Conservation (phyloP, 2,329 filamentous ascomycete species). For the Thermothelomyces thermophilus region DNA sequence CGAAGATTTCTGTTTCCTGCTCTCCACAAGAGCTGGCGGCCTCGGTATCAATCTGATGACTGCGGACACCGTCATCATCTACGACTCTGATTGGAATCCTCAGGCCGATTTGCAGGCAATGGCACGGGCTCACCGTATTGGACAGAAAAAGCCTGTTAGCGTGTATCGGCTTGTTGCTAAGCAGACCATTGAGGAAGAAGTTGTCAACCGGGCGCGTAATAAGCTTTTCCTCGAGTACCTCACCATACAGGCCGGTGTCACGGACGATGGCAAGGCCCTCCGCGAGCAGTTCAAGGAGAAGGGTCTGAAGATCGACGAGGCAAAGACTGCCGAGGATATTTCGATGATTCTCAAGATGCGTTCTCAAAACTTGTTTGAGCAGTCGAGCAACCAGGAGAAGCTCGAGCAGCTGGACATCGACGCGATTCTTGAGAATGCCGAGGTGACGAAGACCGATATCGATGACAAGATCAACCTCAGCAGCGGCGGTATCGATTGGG, state of each 20-base stretch:
- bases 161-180: constrained; percentile 96
- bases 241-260: constrained; percentile 94
- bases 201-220: constrained; percentile 90
- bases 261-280: constrained; percentile 82
- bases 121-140: constrained; percentile 96
- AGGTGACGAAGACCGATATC: constrained; percentile 93
- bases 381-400: constrained; percentile 92
- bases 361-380: constrained; percentile 99
- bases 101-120: constrained; percentile 97
- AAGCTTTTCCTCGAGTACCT: constrained; percentile 97
- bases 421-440: constrained; percentile 90
- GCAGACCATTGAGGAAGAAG: constrained; percentile 96
- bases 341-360: constrained; percentile 94
- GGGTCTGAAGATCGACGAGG: constrained; percentile 66
- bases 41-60: constrained; percentile 99
- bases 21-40: constrained; percentile 92
- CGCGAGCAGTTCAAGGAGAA: constrained; percentile 72
- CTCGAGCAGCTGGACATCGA: constrained; percentile 97
- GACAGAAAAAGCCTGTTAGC: constrained; percentile 90
- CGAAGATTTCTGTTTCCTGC: constrained; percentile 90
- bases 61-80: constrained; percentile 93
- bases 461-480: constrained; percentile 87
- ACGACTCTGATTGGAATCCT: constrained; percentile 98
- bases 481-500: constrained; percentile 75
- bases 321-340: constrained; percentile 88